phyloP scores from a whole-genome alignment of 2,329 filamentous ascomycete species.

The Erysiphe pulchra region DNA sequence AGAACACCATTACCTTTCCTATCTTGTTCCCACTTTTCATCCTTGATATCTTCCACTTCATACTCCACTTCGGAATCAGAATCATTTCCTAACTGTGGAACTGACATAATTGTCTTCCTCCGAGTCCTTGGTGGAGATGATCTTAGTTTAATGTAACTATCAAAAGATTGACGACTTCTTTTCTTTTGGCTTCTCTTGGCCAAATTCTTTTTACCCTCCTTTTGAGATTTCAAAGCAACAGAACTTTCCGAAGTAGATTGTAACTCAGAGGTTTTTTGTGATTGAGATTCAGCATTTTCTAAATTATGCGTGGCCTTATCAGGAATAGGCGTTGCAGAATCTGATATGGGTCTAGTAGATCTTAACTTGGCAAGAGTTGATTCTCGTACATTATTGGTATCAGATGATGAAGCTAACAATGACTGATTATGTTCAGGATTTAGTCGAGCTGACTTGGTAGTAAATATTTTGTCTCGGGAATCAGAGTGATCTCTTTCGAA shows the following conservation, averaged over 20 bases:
- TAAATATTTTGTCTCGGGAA: not conserved
- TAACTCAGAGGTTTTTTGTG: not conserved
- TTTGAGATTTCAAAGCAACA: not conserved
- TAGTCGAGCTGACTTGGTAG: not conserved
- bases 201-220: not conserved
- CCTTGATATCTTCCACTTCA: conserved; percentile 7
- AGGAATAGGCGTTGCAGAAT: not conserved
- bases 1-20: conserved; percentile 2
- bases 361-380: not conserved
- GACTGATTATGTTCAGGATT: not conserved
- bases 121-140: not conserved
- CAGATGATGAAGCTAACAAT: not conserved
- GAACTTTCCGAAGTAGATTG: not conserved
- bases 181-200: not conserved
- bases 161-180: not conserved
- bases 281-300: not conserved
- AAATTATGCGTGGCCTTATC: not conserved
- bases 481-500: not conserved
- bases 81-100: not conserved
- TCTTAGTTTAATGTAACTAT: not conserved
- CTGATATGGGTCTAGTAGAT: not conserved
- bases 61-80: not conserved
- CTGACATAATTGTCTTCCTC: not conserved
- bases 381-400: not conserved
- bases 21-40: conserved; percentile 2